Base-by-base conservation (phyloP, 306 rosid genomes). In the Trifolium subterraneum region DNA sequence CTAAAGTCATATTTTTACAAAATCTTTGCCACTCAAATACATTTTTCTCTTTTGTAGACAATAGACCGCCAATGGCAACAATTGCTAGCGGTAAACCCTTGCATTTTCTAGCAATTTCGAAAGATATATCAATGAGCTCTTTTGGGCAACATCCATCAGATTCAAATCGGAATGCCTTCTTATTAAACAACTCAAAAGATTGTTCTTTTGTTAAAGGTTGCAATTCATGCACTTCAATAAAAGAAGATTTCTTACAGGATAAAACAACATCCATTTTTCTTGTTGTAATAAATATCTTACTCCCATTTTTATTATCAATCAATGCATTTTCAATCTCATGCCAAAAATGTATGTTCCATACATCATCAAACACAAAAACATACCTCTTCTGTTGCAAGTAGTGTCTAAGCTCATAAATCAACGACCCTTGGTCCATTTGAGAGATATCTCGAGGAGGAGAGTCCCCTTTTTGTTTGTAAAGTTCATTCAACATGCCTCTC, bases 261-360 rank as follows among this genome's bases (percentile, higher is more conserved):
- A 1, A 0, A 0, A 1, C 66, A 27, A 78, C 73, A 2, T 14
- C 13, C 2, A 0, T 0, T 0, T 7, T 6, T 11, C 73, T 71
- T 0, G 77, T 63, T 3, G 77, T 78, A 6, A 71, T 71, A 0
- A 78, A 29, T 0, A 78, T 19, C 27, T 18, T 70, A 39, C 77
- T 78, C 52, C 38, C 18, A 29, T 0, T 29, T 29, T 0, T 36
- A 7, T 8, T 1, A 36, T 8, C 39, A 36, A 36, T 36, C 10
- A 7, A 36, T 45, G 54, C 2, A 54, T 41, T 27, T 5, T 0
- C 16, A 63, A 70, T 38, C 10, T 36, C 39, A 36, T 36, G 10
- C 39, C 39, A 36, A 36, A 36, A 36, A 36, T 36, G 39, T 36
- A 36, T 7, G 39, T 36, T 36, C 39, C 39, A 36, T 7, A 36